Evolutionary conservation across 768 basidiomycete genomes (phyloP).

Genomic region (Termitomyces bulborhizus): DNA sequence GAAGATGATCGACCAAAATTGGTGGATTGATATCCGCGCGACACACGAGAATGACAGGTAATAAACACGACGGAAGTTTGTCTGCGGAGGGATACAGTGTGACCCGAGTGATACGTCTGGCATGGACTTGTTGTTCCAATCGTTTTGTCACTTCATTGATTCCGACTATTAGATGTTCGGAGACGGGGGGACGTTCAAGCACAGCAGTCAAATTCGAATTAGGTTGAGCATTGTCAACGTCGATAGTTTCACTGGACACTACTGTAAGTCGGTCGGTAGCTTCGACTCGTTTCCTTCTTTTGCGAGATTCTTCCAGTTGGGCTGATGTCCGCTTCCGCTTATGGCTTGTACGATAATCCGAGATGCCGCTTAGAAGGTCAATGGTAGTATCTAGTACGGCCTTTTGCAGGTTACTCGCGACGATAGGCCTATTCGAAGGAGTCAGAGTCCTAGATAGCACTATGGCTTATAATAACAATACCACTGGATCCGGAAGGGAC

Average conservation of each 20-base stretch:
- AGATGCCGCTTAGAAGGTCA: slow-evolving; percentile 43
- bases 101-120: slow-evolving; percentile 21
- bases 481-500: slow-evolving; percentile 69
- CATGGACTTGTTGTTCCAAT: slow-evolving; percentile 52
- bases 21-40: slow-evolving; percentile 70
- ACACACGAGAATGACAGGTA: slow-evolving; percentile 61
- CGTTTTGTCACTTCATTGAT: slow-evolving; percentile 76
- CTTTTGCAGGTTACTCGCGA: slow-evolving; percentile 61
- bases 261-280: neutral
- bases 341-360: slow-evolving; percentile 33
- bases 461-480: slow-evolving; percentile 22
- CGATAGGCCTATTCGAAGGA: slow-evolving; percentile 44
- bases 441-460: slow-evolving; percentile 7
- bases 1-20: slow-evolving; percentile 67
- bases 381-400: slow-evolving; percentile 45
- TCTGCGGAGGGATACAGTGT: slow-evolving; percentile 10
- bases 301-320: slow-evolving; percentile 1
- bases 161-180: slow-evolving; percentile 53
- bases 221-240: neutral
- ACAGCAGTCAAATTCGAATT: neutral
- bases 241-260: neutral
- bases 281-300: slow-evolving; percentile 9
- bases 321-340: slow-evolving; percentile 32
- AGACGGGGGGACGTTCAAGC: slow-evolving; percentile 28
- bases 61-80: slow-evolving; percentile 11